phyloP scores from a whole-genome alignment of 306 rosid genomes.

The Acmispon strigosus region DNA sequence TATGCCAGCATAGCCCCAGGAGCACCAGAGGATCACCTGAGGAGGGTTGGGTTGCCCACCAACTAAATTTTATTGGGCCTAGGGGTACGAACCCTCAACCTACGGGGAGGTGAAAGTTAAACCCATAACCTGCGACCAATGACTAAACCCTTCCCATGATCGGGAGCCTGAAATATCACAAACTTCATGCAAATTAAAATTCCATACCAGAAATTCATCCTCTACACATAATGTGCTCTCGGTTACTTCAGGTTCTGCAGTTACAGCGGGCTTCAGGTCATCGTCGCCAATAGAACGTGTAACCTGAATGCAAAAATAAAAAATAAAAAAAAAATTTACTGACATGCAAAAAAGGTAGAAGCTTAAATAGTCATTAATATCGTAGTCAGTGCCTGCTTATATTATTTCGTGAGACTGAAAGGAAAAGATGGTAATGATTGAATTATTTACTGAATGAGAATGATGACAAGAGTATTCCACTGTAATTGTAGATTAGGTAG shows the following conservation, averaged over 20 bases:
- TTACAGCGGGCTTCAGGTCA: constrained; percentile 91
- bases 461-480: background rate
- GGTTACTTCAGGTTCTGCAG: constrained; percentile 89
- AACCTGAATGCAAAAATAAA: constrained; percentile 37
- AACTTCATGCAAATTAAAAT: background rate
- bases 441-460: background rate
- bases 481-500: no score
- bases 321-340: background rate
- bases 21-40: no score
- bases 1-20: no score
- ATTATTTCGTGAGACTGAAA: background rate
- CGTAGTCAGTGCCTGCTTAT: background rate
- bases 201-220: constrained; percentile 72
- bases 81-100: no score
- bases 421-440: background rate
- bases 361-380: background rate
- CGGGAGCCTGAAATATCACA: background rate
- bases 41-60: no score
- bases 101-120: no score
- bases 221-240: constrained; percentile 53
- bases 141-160: background rate
- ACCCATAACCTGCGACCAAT: no score
- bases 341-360: background rate
- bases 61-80: no score
- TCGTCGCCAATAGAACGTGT: constrained; percentile 95